Evolutionary conservation across 1,284 basidiomycete genomes (phyloP).

Genomic region (Puccinia horiana): DNA sequence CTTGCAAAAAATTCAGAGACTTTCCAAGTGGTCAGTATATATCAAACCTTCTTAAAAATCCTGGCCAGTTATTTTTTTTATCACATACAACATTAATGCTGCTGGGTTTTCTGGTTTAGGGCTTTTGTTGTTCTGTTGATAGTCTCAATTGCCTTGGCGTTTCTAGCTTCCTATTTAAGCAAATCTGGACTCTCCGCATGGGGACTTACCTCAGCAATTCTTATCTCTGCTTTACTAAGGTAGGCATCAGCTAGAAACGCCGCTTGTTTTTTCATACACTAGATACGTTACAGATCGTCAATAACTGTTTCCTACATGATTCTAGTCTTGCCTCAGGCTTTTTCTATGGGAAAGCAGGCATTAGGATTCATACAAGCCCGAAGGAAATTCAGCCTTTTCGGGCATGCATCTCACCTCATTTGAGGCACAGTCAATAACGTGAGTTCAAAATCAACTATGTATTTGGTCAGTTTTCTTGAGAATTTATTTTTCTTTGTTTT

Average conservation of each 20-base stretch:
- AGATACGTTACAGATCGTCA: not conserved
- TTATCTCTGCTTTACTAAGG: constrained; percentile 42
- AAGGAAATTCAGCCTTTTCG: constrained; percentile 40
- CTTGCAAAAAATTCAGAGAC: constrained; percentile 40
- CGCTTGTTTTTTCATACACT: not conserved
- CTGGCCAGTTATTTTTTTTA: not conserved
- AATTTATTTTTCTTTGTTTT: not conserved
- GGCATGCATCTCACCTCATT: constrained; percentile 47
- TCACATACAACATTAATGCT: not conserved
- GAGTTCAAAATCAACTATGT: not conserved
- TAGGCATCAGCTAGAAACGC: not conserved
- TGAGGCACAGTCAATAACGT: constrained; percentile 48
- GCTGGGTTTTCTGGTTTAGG: not conserved
- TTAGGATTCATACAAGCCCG: constrained; percentile 33
- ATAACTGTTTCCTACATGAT: not conserved
- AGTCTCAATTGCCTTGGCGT: constrained; percentile 34
- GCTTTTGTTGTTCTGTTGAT: constrained; percentile 38
- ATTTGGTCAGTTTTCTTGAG: too few species aligned
- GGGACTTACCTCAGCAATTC: constrained; percentile 29
- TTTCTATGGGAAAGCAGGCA: constrained; percentile 40
- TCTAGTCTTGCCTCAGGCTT: constrained; percentile 47
- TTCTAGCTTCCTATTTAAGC: constrained; percentile 6
- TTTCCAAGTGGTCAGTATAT: constrained; percentile 45
- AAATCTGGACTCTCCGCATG: constrained; percentile 32
- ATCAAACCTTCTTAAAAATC: not conserved